These are phyloP conservation scores for Fraxinus americana DNA, from an alignment of 257 asterid genomes.

Conservation along the genomic window DNA sequence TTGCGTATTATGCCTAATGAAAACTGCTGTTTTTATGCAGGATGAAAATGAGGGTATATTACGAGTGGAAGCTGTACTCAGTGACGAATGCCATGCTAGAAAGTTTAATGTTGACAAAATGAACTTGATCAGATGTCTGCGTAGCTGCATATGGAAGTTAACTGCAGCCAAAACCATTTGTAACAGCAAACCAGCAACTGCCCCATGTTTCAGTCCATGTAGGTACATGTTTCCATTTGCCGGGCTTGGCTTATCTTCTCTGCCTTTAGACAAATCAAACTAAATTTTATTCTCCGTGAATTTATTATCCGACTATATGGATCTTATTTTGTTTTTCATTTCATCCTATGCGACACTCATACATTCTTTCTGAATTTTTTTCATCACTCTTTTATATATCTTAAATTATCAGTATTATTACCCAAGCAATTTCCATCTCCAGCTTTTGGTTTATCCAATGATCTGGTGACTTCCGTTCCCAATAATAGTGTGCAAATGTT, in stretches of 20 bases:
- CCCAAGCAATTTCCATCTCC: slow-evolving; percentile 2
- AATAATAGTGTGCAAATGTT: slow-evolving; percentile 17
- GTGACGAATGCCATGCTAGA: slow-evolving; percentile 31
- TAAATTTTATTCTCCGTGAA: slow-evolving; percentile 5
- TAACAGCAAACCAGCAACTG: slow-evolving; percentile 23
- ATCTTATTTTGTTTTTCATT: too few relatives aligned
- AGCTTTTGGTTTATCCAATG: slow-evolving; percentile 20
- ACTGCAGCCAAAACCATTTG: slow-evolving; percentile 24
- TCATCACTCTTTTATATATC: background rate
- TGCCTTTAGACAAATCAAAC: background rate
- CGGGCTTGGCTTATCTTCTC: slow-evolving; percentile 31
- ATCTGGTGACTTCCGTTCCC: slow-evolving; percentile 24
- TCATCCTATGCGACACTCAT: background rate
- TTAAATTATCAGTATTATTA: background rate
- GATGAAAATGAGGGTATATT: slow-evolving; percentile 16
- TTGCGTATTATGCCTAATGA: background rate
- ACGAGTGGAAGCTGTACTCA: background rate
- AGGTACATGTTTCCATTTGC: slow-evolving; percentile 36
- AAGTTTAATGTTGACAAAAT: slow-evolving; percentile 21
- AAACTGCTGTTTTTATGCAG: slow-evolving; percentile 17
- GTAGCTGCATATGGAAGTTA: slow-evolving; percentile 10
- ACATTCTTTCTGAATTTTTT: background rate
- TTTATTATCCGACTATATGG: too few relatives aligned
- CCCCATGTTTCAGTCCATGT: slow-evolving; percentile 37
- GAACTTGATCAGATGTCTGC: slow-evolving; percentile 23